Evolutionary conservation across 2,329 filamentous ascomycete species (phyloP).

Genomic region (Xylariaceae sp.): DNA sequence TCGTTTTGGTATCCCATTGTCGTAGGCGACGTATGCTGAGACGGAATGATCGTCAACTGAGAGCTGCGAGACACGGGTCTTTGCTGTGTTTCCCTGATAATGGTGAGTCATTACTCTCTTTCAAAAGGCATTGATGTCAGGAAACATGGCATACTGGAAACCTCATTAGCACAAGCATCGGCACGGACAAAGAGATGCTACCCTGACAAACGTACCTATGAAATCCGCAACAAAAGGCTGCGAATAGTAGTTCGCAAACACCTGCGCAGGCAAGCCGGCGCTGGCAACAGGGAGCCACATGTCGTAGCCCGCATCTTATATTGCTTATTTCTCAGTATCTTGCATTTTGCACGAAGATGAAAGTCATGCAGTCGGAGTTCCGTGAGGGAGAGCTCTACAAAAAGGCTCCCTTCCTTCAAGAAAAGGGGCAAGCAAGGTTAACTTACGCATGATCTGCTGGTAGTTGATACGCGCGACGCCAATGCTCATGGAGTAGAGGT

Average conservation of each 20-base stretch:
- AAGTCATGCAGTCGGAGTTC: not conserved
- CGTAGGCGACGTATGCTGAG: conserved; percentile 31
- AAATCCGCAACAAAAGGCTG: conserved; percentile 36
- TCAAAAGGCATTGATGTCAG: not conserved
- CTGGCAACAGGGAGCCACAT: conserved; percentile 26
- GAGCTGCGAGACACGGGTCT: conserved; percentile 27
- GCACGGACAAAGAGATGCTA: not conserved
- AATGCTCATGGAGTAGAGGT: conserved; percentile 34
- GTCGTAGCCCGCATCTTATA: conserved; percentile 19
- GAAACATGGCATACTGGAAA: no score
- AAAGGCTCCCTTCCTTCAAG: no score
- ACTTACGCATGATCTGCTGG: conserved; percentile 35
- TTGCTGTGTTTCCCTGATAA: conserved; percentile 22
- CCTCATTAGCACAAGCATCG: no score
- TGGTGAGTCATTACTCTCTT: no score
- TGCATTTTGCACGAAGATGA: not conserved
- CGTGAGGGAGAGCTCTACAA: not conserved
- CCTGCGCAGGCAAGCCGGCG: conserved; percentile 29
- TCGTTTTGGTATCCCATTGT: conserved; percentile 26
- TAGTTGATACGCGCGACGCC: conserved; percentile 35
- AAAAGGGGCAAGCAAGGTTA: not conserved
- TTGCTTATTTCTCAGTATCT: not conserved
- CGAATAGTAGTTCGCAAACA: conserved; percentile 35
- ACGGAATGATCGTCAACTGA: conserved; percentile 17
- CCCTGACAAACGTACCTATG: conserved; percentile 24